Conservation (phyloP, 176 grass and related monocot species). For the Triticum monococcum region DNA sequence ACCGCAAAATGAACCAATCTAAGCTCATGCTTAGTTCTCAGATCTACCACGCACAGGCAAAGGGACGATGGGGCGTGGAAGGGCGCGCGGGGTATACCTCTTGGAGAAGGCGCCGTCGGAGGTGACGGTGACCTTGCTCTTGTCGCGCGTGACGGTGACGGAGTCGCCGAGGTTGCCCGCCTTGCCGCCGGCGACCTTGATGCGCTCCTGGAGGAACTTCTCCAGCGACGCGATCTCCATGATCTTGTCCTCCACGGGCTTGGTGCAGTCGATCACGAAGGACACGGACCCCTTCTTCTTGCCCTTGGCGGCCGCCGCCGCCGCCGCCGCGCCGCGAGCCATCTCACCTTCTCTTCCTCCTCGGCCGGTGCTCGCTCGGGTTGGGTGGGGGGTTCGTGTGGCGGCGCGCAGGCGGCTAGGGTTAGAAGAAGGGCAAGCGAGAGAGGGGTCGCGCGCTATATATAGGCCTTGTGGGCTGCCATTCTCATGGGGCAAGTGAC, state of each 20-base stretch:
- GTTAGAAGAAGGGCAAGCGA: constrained; percentile 15
- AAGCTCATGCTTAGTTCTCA: neutral
- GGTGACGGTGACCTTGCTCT: constrained; percentile 78
- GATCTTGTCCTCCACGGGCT: constrained; percentile 95
- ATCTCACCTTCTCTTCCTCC: constrained; percentile 32
- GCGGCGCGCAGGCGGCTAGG: constrained; percentile 41
- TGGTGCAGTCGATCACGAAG: constrained; percentile 83
- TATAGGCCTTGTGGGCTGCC: constrained; percentile 48
- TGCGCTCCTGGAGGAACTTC: constrained; percentile 95
- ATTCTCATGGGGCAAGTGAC: neutral
- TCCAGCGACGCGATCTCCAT: constrained; percentile 93
- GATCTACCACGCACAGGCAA: neutral
- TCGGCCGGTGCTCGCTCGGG: constrained; percentile 14
- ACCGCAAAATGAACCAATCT: neutral
- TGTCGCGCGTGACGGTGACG: constrained; percentile 70
- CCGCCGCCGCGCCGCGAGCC: constrained; percentile 39
- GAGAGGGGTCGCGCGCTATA: neutral
- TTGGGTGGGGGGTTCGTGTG: neutral
- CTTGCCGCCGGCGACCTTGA: constrained; percentile 92
- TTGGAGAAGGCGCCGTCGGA: constrained; percentile 88
- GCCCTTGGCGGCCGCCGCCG: constrained; percentile 28
- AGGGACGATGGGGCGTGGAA: neutral
- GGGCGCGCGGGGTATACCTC: constrained; percentile 24
- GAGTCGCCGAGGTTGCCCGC: constrained; percentile 77
- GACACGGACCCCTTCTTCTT: constrained; percentile 85